These are phyloP conservation scores for Xylaria intraflava DNA, from an alignment of 495 filamentous ascomycete species.

Conservation along the genomic window DNA sequence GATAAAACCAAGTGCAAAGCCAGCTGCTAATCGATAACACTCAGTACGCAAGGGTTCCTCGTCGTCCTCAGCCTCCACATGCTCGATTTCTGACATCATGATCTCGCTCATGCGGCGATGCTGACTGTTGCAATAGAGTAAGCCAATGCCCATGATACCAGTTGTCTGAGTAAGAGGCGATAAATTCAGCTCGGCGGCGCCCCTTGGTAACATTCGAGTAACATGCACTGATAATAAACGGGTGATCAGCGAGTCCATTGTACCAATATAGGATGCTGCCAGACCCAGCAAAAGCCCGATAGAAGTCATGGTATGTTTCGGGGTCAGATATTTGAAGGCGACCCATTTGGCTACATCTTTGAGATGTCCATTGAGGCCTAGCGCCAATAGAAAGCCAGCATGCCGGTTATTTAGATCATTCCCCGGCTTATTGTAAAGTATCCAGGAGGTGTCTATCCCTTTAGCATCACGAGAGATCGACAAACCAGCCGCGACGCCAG, in stretches of 20 bases:
- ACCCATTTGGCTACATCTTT: slow-evolving; percentile 94
- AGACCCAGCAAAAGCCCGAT: slow-evolving; percentile 89
- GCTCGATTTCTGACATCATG: slow-evolving; percentile 95
- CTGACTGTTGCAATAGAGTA: slow-evolving; percentile 91
- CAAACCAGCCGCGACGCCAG: slow-evolving; percentile 82
- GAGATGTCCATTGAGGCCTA: slow-evolving; percentile 94
- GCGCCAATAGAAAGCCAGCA: slow-evolving; percentile 82
- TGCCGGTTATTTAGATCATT: slow-evolving; percentile 86
- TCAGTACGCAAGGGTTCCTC: slow-evolving; percentile 83
- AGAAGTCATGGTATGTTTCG: slow-evolving; percentile 98
- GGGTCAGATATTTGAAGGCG: slow-evolving; percentile 95
- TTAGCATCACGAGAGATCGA: slow-evolving; percentile 84
- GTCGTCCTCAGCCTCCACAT: slow-evolving; percentile 60
- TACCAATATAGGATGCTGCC: slow-evolving; percentile 87
- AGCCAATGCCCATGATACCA: slow-evolving; percentile 93
- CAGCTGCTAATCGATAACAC: slow-evolving; percentile 88
- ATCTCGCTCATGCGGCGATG: slow-evolving; percentile 98
- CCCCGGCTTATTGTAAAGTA: slow-evolving; percentile 89
- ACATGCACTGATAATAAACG: slow-evolving; percentile 96
- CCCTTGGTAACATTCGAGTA: slow-evolving; percentile 83
- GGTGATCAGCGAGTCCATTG: slow-evolving; percentile 92
- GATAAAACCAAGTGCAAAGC: slow-evolving; percentile 89
- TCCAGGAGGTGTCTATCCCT: slow-evolving; percentile 97
- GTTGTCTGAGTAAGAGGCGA: slow-evolving; percentile 92
- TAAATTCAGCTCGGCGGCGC: slow-evolving; percentile 88